These are phyloP conservation scores for Metschnikowia hibisci DNA, from an alignment of 805 yeast genomes.

Conservation along the genomic window DNA sequence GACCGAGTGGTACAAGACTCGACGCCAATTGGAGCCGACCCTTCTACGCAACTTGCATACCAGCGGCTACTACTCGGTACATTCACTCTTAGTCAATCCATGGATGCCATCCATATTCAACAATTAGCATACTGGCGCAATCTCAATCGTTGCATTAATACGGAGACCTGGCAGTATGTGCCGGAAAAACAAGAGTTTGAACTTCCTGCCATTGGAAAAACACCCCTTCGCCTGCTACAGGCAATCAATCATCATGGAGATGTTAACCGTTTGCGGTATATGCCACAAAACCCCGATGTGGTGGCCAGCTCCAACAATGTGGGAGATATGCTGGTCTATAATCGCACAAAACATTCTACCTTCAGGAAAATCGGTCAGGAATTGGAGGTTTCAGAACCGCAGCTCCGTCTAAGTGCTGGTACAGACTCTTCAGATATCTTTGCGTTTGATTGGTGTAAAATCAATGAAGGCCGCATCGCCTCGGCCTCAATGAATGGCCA, in stretches of 20 bases:
- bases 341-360: constrained; percentile 71
- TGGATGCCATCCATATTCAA: constrained; percentile 23
- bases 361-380: constrained; percentile 27
- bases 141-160: constrained; percentile 33
- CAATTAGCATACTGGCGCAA: constrained; percentile 31
- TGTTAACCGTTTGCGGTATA: constrained; percentile 64
- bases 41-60: constrained; percentile 10
- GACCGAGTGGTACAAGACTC: not conserved
- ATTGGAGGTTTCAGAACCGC: constrained; percentile 41
- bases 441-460: constrained; percentile 72
- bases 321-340: constrained; percentile 68
- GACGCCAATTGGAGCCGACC: not conserved
- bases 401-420: constrained; percentile 39
- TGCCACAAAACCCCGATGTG: constrained; percentile 86
- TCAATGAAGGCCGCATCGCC: constrained; percentile 54
- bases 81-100: constrained; percentile 19
- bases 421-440: constrained; percentile 47
- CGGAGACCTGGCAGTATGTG: constrained; percentile 34
- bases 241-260: constrained; percentile 67
- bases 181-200: constrained; percentile 41
- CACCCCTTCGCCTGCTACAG: constrained; percentile 42
- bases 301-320: constrained; percentile 65
- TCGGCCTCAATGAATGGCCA: constrained; percentile 63
- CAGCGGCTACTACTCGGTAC: constrained; percentile 19
- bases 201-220: constrained; percentile 24